Percentiles rank a stretch among this genome's conserved stretches.
phyloP scores from a whole-genome alignment of 2,329 filamentous ascomycete genomes.

The Fusarium stilboides region DNA sequence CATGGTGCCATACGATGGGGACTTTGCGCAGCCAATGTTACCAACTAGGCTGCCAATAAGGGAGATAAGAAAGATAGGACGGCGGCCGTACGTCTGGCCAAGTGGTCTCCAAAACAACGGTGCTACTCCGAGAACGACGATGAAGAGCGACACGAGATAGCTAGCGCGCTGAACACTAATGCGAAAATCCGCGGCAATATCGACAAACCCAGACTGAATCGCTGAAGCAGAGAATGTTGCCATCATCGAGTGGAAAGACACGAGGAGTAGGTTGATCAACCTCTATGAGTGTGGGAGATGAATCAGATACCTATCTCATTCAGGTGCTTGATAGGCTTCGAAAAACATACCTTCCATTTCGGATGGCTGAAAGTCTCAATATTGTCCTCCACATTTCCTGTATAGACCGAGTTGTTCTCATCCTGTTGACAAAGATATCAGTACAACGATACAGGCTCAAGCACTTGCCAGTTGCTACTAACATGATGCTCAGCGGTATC shows the following conservation, averaged over 20 bases:
- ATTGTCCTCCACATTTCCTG: too few species aligned
- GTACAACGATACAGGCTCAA: too few species aligned
- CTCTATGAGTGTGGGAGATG: conserved; percentile 57
- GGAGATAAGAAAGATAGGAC: conserved; percentile 67
- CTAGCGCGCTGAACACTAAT: conserved; percentile 64
- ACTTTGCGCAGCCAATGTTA: conserved; percentile 67
- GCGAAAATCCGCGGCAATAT: conserved; percentile 66
- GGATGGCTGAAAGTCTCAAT: too few species aligned
- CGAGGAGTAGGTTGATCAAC: conserved; percentile 65
- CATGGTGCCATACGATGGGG: conserved; percentile 63
- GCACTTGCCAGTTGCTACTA: too few species aligned
- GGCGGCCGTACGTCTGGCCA: conserved; percentile 67
- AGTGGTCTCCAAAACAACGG: conserved; percentile 71
- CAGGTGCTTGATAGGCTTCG: background rate
- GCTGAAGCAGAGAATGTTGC: conserved; percentile 68
- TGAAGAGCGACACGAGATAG: conserved; percentile 62
- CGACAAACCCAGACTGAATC: conserved; percentile 69
- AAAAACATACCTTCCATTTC: conserved; percentile 16
- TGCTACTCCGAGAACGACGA: conserved; percentile 39
- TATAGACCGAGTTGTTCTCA: too few species aligned
- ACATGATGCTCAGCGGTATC: too few species aligned
- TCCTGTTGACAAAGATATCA: too few species aligned
- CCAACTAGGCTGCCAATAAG: conserved; percentile 61
- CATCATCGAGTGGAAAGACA: conserved; percentile 72
- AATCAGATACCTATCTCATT: too few species aligned